Base-by-base conservation (phyloP, 2,329 filamentous ascomycete genomes). In the Cordyceps cicadae region DNA sequence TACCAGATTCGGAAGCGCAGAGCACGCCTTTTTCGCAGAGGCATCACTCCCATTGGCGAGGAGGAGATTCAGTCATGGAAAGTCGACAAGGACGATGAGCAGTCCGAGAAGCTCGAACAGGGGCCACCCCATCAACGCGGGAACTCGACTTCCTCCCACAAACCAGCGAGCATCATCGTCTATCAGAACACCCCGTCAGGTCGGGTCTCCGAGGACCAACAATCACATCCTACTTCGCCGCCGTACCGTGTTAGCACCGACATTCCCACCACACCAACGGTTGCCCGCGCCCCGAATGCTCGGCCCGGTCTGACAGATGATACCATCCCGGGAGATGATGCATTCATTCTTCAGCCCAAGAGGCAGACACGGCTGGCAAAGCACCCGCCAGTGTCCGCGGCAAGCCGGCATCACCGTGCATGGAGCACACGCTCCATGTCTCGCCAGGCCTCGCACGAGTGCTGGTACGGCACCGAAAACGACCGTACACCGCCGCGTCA, bases 1-100 rank as follows among this genome's bases (percentile, higher is more conserved):
- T 78, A 73, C 62, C 71, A 75, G 55, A 70, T 75, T 17, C 73
- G 70, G 46, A 72, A 75, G 48, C 75, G 75, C 48, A 74, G 69
- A 51, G 67, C 70, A 29, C 74, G 73, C 4, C 75, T 85, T 60
- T 76, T 82, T 64, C 75, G 77, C 55, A 75, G 84, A 55, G 82
- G 81, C 53, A 81, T 82, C 50, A 82, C 83, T 0, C 84, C 85
- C 14, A 85, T 87, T 62, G 79, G 81, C 63, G 85, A 87, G 66
- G 83, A 86, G 62, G 85, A 87, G 69, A 87, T 87, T 62, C 82
- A 82, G 65, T 84, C 82, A 4, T 87, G 85, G 85, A 85, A 82
- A 67, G 72, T 73, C 32, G 74, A 72, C 58, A 69, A 68, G 11
- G 61, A 66, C 54, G 65, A 68, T 46, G 69, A 74, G 65, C 72